Base-by-base conservation (phyloP, 495 filamentous ascomycete genomes). In the Halenospora varia region DNA sequence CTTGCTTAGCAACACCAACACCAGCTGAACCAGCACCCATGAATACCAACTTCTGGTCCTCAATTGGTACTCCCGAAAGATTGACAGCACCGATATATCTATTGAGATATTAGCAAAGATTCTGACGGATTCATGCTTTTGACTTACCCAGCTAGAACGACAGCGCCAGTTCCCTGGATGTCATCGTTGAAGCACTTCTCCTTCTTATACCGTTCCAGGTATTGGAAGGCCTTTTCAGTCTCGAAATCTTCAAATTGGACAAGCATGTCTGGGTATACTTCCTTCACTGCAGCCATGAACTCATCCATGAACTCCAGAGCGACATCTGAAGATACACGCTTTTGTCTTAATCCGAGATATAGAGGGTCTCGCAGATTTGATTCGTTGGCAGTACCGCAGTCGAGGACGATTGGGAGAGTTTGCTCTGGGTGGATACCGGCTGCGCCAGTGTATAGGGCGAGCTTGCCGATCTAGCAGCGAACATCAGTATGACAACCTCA, bases 161-260 rank as follows among this genome's bases (percentile, higher is more conserved):
- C 94, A 60, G 94, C 92, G 59, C 94, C 94, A 64, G 94, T 98
- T 65, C 94, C 94, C 79, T 97, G 94, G 68, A 98, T 93, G 66
- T 98, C 94, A 67, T 98, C 94, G 67, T 98, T 98, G 82, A 98
- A 98, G 77, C 88, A 93, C 69, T 91, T 95, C 51, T 77, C 82
- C 63, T 88, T 81, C 47, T 87, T 86, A 70, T 97, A 97, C 45
- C 91, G 82, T 70, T 96, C 87, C 41, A 98, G 80, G 48, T 93
- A 90, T 55, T 90, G 88, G 83, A 98, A 98, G 13, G 94, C 94
- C 71, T 83, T 83, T 57, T 83, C 79, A 62, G 92, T 96, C 80
- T 98, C 96, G 75, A 96, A 97, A 62, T 98, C 94, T 74, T 98
- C 94, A 62, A 96, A 98, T 71, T 98, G 94, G 59, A 98, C 89